Evolutionary conservation across 371 early-diverging fungal species (phyloP).

Genomic region (Globomyces sp.): DNA sequence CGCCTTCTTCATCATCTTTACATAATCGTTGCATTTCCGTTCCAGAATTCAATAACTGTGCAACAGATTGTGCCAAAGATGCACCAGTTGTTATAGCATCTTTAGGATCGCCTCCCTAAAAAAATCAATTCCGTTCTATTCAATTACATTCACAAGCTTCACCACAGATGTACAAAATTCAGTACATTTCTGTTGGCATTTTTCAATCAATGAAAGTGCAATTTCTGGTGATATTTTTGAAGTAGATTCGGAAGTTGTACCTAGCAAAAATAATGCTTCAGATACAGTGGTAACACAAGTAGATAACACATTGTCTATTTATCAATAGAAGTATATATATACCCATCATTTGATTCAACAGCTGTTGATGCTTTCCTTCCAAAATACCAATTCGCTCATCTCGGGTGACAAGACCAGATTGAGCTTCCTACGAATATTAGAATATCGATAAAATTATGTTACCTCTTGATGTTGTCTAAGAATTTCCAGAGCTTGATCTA

Average conservation of each 20-base stretch:
- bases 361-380: slow-evolving; percentile 58
- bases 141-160: slow-evolving; percentile 44
- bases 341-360: slow-evolving; percentile 47
- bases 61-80: slow-evolving; percentile 75
- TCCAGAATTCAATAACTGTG: slow-evolving; percentile 78
- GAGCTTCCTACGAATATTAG: background rate
- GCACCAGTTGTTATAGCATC: slow-evolving; percentile 81
- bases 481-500: slow-evolving; percentile 91
- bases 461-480: slow-evolving; percentile 48
- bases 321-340: background rate
- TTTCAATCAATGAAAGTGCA: slow-evolving; percentile 86
- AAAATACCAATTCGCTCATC: slow-evolving; percentile 39
- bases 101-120: slow-evolving; percentile 77
- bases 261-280: slow-evolving; percentile 83
- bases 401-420: slow-evolving; percentile 9
- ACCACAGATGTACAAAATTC: slow-evolving; percentile 76
- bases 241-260: slow-evolving; percentile 79
- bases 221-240: slow-evolving; percentile 88
- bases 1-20: slow-evolving; percentile 73
- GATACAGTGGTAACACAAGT: slow-evolving; percentile 84
- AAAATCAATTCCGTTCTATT: background rate
- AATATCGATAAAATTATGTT: too few relatives aligned
- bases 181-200: slow-evolving; percentile 70
- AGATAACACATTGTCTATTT: slow-evolving; percentile 77
- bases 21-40: slow-evolving; percentile 89